A percentile compares a stretch with the other conserved stretches of the same genome.
These are phyloP conservation scores for Rhinocladiella similis DNA, from an alignment of 2,329 filamentous ascomycete genomes.

Conservation along the genomic window DNA sequence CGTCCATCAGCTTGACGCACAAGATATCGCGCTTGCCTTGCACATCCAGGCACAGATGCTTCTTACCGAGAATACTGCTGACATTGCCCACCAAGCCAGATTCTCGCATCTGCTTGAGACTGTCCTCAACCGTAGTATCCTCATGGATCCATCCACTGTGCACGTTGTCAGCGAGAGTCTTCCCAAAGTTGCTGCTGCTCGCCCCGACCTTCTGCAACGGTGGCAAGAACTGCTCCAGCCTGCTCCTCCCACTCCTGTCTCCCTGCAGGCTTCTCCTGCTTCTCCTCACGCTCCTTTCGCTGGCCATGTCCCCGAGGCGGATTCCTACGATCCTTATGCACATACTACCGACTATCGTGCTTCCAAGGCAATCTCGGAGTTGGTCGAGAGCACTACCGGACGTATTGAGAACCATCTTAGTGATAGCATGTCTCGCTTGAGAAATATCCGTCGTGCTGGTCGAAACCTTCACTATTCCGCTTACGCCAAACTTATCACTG, in stretches of 20 bases:
- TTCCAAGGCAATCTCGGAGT: constrained; percentile 84
- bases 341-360: constrained; percentile 90
- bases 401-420: constrained; percentile 72
- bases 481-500: constrained; percentile 91
- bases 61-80: constrained; percentile 42
- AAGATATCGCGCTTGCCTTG: constrained; percentile 58
- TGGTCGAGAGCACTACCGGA: constrained; percentile 77
- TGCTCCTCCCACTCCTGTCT: constrained; percentile 38
- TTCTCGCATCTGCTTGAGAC: constrained; percentile 64
- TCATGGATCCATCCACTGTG: constrained; percentile 57
- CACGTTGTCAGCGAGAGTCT: constrained; percentile 60
- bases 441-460: constrained; percentile 88
- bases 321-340: constrained; percentile 87
- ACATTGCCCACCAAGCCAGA: constrained; percentile 59
- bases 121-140: constrained; percentile 52
- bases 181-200: constrained; percentile 49
- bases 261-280: constrained; percentile 38
- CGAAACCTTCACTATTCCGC: constrained; percentile 94
- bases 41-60: constrained; percentile 59
- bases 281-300: constrained; percentile 52
- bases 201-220: constrained; percentile 49
- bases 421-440: constrained; percentile 79
- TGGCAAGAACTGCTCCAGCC: constrained; percentile 58
- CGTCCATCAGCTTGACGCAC: constrained; percentile 55
- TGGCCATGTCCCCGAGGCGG: constrained; percentile 66